Evolutionary conservation across 192 early-diverging fungal species (phyloP), one percentile per base, ranked within the genome.

Genomic region (Gonapodya sp.): DNA sequence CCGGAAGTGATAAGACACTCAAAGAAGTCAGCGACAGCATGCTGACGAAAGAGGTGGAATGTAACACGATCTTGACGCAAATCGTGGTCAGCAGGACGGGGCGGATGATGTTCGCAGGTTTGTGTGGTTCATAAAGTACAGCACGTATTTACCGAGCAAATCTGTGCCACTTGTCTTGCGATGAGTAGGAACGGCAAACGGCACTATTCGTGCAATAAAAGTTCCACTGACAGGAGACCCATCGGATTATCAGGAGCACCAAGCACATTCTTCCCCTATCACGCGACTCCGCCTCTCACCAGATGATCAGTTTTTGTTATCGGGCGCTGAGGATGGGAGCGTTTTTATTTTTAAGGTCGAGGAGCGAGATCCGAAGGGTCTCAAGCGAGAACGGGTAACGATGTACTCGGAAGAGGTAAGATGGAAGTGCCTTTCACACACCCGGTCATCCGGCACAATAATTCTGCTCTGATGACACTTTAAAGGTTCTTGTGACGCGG

Each of bases 1-100:
- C 89, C n/a, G 90, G 90, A 0, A 82, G 36, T 31, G 90, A 91
- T 82, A 86, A 82, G 81, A 79, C 82, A 32, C 36, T 91, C n/a
- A 91, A 91, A 84, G 89, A 91, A 86, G 89, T 91, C 73, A 87
- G 82, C 18, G 90, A 91, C n/a, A 86, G 85, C 1, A 84, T 83
- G 1, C 83, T 91, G 2, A 83, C 84, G 18, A 79, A 83, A 31
- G 88, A 91, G 75, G 35, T 89, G 31, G 87, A 90, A 32, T 36
- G 84, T 1, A 81, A 82, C 73, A 79, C 79, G 18, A 82, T 83
- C 1, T 64, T 87, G 80, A 91, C 90, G 16, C 89, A 91, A 74
- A 80, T 91, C 18, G 86, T 83, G 0, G 35, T 89, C 18, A 89
- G 89, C 2, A 36, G 86, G n/a, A 85, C 84, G 0, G 89, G 89